These are phyloP conservation scores for Pythium vanterpoolii DNA, from an alignment of 352 stramenopile species.

Conservation along the genomic window DNA sequence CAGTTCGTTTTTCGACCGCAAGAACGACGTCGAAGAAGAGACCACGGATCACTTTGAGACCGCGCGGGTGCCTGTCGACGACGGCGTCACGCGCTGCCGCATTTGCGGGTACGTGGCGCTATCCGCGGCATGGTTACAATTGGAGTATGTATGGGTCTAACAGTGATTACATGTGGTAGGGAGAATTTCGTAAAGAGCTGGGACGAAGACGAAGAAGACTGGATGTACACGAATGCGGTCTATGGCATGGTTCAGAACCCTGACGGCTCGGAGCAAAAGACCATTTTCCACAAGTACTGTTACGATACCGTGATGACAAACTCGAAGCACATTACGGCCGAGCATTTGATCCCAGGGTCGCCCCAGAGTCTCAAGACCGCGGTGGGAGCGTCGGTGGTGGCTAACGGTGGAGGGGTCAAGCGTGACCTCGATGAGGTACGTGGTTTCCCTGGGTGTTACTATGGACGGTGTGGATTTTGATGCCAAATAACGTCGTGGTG, in stretches of 20 bases:
- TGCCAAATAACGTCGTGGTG: neutral
- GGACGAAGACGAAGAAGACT: constrained; percentile 88
- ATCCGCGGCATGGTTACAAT: neutral
- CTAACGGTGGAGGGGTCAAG: constrained; percentile 39
- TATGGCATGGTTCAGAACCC: constrained; percentile 67
- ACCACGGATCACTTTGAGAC: constrained; percentile 61
- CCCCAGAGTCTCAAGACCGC: constrained; percentile 33
- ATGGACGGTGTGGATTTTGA: neutral
- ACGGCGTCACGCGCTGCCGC: constrained; percentile 71
- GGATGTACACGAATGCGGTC: constrained; percentile 89
- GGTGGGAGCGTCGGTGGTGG: constrained; percentile 8
- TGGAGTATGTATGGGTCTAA: neutral
- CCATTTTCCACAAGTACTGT: constrained; percentile 90
- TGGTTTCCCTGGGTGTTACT: neutral
- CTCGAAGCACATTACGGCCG: constrained; percentile 71
- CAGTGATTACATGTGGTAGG: constrained; percentile 17
- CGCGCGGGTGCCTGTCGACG: constrained; percentile 71
- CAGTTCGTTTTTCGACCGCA: constrained; percentile 74
- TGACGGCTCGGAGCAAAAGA: constrained; percentile 44
- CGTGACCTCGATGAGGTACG: constrained; percentile 42
- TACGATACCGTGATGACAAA: constrained; percentile 84
- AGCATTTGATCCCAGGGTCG: constrained; percentile 66
- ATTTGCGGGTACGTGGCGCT: constrained; percentile 64
- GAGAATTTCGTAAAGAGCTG: constrained; percentile 82
- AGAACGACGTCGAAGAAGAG: constrained; percentile 48